These are phyloP conservation scores for Malassezia japonica DNA, from an alignment of 1,284 basidiomycete genomes.

Conservation along the genomic window DNA sequence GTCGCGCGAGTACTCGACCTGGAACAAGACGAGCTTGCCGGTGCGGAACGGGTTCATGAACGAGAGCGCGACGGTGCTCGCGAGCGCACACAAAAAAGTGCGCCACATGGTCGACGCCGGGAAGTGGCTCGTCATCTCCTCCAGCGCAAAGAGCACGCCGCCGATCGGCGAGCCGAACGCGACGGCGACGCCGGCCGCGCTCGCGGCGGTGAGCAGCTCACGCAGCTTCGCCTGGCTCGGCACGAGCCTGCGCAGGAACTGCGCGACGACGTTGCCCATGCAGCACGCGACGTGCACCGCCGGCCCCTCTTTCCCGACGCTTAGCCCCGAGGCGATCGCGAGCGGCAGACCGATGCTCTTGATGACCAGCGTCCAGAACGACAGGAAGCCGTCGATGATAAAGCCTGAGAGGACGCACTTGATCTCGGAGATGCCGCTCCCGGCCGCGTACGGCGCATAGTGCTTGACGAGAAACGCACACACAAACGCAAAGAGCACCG, in stretches of 20 bases:
- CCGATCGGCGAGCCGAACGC: conserved; percentile 97
- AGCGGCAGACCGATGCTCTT: conserved; percentile 81
- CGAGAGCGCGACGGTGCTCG: conserved; percentile 91
- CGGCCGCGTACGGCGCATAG: conserved; percentile 88
- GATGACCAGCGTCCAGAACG: conserved; percentile 80
- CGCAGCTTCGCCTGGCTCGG: conserved; percentile 90
- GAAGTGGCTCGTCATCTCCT: conserved; percentile 76
- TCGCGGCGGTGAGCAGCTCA: conserved; percentile 86
- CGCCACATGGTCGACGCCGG: conserved; percentile 97
- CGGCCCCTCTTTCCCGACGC: conserved; percentile 96
- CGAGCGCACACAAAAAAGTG: conserved; percentile 90
- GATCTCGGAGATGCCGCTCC: conserved; percentile 96
- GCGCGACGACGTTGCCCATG: conserved; percentile 76
- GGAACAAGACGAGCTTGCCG: conserved; percentile 93
- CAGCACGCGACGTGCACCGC: conserved; percentile 95
- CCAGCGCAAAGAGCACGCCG: conserved; percentile 77
- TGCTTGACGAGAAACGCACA: conserved; percentile 74
- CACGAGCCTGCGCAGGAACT: conserved; percentile 69
- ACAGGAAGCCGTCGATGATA: conserved; percentile 87
- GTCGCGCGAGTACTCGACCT: conserved; percentile 90
- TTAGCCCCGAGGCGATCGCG: conserved; percentile 83
- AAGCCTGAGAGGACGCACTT: conserved; percentile 97
- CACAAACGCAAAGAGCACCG: conserved; percentile 17
- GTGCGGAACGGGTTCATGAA: conserved; percentile 98
- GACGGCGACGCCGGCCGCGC: conserved; percentile 92